Evolutionary conservation across 176 grass and related monocot genomes (phyloP).

Genomic region (Phragmites australis): DNA sequence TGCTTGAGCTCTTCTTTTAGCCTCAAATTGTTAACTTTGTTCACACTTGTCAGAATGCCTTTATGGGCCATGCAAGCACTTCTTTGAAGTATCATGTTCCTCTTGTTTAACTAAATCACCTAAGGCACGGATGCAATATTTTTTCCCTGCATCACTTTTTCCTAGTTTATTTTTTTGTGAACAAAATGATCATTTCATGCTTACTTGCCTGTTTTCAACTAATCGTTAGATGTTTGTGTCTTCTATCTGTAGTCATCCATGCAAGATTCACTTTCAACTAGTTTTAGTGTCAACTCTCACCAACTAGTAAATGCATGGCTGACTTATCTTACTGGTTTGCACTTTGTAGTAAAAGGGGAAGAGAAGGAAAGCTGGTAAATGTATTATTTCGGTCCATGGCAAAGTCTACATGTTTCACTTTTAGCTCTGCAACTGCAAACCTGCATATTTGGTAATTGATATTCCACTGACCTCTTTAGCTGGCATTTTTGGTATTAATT

Average conservation of each 20-base stretch:
- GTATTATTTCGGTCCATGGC: slow-evolving; percentile 50
- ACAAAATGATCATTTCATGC: slow-evolving; percentile 5
- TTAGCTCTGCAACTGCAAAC: slow-evolving; percentile 52
- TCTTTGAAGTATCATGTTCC: neutral
- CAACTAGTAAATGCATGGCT: slow-evolving; percentile 49
- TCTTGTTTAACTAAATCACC: slow-evolving; percentile 28
- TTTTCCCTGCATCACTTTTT: slow-evolving; percentile 1
- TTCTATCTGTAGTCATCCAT: slow-evolving; percentile 44
- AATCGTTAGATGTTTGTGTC: slow-evolving; percentile 16
- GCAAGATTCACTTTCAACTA: slow-evolving; percentile 38
- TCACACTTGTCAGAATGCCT: neutral
- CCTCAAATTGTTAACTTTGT: neutral
- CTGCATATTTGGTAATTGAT: slow-evolving; percentile 60
- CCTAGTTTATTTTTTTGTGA: neutral
- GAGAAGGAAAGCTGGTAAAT: slow-evolving; percentile 56
- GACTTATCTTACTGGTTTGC: slow-evolving; percentile 56
- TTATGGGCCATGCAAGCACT: slow-evolving; percentile 23
- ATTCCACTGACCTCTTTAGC: slow-evolving; percentile 47
- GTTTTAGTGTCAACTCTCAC: slow-evolving; percentile 40
- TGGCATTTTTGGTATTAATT: slow-evolving; percentile 49
- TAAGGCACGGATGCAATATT: neutral
- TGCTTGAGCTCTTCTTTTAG: slow-evolving; percentile 10
- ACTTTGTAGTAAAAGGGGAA: slow-evolving; percentile 62
- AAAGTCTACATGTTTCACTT: slow-evolving; percentile 46
- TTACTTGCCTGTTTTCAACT: slow-evolving; percentile 15